Percentiles rank a stretch among this genome's conserved stretches.
Evolutionary conservation across 2,329 filamentous ascomycete genomes (phyloP).

Genomic region (Verticillium longisporum): DNA sequence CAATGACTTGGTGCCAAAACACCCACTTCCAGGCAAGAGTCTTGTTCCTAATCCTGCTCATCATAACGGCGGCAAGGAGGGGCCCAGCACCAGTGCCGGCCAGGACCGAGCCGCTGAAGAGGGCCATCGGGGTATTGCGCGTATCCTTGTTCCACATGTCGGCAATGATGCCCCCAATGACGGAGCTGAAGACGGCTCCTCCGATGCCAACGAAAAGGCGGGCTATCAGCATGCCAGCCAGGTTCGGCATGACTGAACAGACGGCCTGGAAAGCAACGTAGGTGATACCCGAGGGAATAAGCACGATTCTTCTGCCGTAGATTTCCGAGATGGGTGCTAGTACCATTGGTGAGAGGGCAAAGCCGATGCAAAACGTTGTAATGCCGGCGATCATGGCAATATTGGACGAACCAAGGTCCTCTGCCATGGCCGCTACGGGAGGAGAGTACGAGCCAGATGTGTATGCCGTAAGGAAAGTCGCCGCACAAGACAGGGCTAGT

Average conservation of each 20-base stretch:
- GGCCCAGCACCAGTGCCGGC: constrained; percentile 77
- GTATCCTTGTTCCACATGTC: constrained; percentile 76
- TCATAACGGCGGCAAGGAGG: constrained; percentile 62
- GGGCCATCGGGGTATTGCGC: constrained; percentile 81
- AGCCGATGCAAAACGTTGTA: constrained; percentile 75
- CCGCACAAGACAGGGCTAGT: constrained; percentile 66
- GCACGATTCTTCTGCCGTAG: constrained; percentile 79
- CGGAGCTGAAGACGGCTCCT: constrained; percentile 73
- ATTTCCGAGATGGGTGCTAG: constrained; percentile 84
- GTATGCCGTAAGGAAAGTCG: constrained; percentile 73
- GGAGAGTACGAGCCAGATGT: constrained; percentile 75
- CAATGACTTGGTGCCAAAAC: constrained; percentile 78
- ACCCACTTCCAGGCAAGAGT: constrained; percentile 70
- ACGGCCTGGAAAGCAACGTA: constrained; percentile 66
- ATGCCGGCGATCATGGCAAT: constrained; percentile 69
- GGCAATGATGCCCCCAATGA: constrained; percentile 86
- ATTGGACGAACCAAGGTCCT: constrained; percentile 57
- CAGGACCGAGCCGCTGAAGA: constrained; percentile 76
- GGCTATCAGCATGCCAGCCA: constrained; percentile 67
- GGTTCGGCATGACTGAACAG: constrained; percentile 63
- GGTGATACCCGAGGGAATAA: constrained; percentile 64
- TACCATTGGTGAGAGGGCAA: constrained; percentile 78
- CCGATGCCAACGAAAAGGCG: constrained; percentile 75
- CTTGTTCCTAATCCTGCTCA: constrained; percentile 44
- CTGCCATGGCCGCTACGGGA: constrained; percentile 56